Percentiles rank a stretch among this genome's conserved stretches.
Evolutionary conservation across 2,329 filamentous ascomycete genomes (phyloP).

Genomic region (Canariomyces notabilis): DNA sequence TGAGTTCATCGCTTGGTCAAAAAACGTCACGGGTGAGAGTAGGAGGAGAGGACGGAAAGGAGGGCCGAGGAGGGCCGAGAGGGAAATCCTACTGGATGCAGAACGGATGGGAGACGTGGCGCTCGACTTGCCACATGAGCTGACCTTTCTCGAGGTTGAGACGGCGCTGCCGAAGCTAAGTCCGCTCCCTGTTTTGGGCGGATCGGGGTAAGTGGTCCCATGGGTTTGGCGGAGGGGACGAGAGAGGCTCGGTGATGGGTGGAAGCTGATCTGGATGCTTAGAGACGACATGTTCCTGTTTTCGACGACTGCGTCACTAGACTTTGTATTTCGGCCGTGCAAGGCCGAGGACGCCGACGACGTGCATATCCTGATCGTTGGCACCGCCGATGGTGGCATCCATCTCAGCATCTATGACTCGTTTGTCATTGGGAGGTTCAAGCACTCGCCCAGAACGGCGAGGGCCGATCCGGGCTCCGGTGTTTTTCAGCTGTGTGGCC

Average conservation of each 20-base stretch:
- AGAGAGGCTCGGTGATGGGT: background rate
- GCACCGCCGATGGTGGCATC: slow-evolving; percentile 64
- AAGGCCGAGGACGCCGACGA: slow-evolving; percentile 62
- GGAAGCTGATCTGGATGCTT: slow-evolving; percentile 19
- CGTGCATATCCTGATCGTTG: slow-evolving; percentile 75
- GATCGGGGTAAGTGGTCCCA: slow-evolving; percentile 52
- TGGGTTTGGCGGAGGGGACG: too few relatives aligned
- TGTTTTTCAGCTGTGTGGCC: slow-evolving; percentile 44
- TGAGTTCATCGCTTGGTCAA: slow-evolving; percentile 51
- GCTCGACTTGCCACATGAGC: slow-evolving; percentile 62
- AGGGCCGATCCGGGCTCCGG: background rate
- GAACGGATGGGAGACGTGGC: slow-evolving; percentile 23
- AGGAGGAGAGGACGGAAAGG: background rate
- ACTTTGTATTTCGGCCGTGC: slow-evolving; percentile 61
- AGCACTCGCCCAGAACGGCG: slow-evolving; percentile 38
- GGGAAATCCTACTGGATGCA: slow-evolving; percentile 24
- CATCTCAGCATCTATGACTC: slow-evolving; percentile 83
- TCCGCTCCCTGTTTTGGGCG: slow-evolving; percentile 59
- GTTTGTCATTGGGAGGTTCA: slow-evolving; percentile 68
- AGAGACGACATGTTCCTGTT: slow-evolving; percentile 59
- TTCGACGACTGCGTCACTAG: slow-evolving; percentile 63
- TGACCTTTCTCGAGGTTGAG: slow-evolving; percentile 72
- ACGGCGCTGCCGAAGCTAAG: slow-evolving; percentile 71
- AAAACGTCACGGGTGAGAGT: slow-evolving; percentile 35
- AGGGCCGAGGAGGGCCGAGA: slow-evolving; percentile 17